Percentiles rank a stretch among this genome's conserved stretches.
Evolutionary conservation across 352 stramenopile genomes (phyloP).

Genomic region (Salisapilia sapeloensis): DNA sequence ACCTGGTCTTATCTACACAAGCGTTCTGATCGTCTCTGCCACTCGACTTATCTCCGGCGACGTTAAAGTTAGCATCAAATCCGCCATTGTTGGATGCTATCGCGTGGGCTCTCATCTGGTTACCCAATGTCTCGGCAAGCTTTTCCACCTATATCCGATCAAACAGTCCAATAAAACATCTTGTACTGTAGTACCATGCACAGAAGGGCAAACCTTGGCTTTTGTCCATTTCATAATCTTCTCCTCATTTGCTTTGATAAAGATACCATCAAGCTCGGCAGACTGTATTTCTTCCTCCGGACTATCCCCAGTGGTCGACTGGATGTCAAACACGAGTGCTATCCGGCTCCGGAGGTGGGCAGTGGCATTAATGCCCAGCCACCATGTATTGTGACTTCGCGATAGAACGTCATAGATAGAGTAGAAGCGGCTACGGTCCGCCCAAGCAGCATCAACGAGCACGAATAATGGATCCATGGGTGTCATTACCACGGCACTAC

Average conservation of each 20-base stretch:
- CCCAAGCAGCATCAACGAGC: conserved; percentile 28
- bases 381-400: conserved; percentile 30
- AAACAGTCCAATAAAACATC: background rate
- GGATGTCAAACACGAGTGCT: conserved; percentile 34
- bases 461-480: conserved; percentile 58
- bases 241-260: conserved; percentile 29
- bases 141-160: conserved; percentile 7
- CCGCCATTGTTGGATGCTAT: conserved; percentile 5
- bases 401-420: conserved; percentile 41
- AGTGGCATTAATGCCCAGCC: conserved; percentile 16
- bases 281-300: no score
- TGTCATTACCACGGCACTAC: conserved; percentile 38
- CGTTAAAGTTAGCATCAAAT: conserved; percentile 17
- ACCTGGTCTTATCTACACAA: conserved; percentile 6
- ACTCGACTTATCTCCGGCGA: conserved; percentile 4
- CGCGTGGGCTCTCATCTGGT: conserved; percentile 10
- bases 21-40: background rate
- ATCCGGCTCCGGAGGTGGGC: conserved; percentile 12
- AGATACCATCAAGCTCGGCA: conserved; percentile 25
- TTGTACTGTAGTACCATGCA: no score
- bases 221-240: conserved; percentile 38
- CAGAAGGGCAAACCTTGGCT: conserved; percentile 11
- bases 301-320: conserved; percentile 15
- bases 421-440: conserved; percentile 23
- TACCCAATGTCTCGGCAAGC: conserved; percentile 16